Conservation (phyloP, 2,329 filamentous ascomycete species). For the Cordyceps militaris region DNA sequence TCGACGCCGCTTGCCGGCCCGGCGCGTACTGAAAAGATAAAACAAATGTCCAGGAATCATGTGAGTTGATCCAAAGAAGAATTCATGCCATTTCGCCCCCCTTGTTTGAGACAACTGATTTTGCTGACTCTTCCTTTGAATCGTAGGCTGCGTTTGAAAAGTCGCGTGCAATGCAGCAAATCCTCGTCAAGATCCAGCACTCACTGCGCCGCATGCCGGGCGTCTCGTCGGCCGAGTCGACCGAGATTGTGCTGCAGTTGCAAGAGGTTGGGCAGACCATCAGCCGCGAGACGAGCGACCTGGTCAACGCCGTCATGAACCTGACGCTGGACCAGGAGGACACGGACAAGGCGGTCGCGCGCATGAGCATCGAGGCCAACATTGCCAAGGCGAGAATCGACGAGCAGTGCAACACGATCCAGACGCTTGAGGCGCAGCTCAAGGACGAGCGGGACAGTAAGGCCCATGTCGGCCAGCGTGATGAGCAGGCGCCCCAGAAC, state of each 20-base stretch:
- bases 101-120: too few relatives aligned
- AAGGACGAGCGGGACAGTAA: constrained; percentile 26
- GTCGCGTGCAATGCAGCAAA: constrained; percentile 27
- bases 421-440: constrained; percentile 26
- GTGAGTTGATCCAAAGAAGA: constrained; percentile 21
- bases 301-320: constrained; percentile 32
- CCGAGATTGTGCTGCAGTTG: constrained; percentile 28
- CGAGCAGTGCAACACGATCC: constrained; percentile 26
- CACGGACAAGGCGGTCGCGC: constrained; percentile 30
- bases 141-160: constrained; percentile 29
- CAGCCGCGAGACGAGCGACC: constrained; percentile 32
- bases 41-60: constrained; percentile 33
- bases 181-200: constrained; percentile 31
- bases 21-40: constrained; percentile 29
- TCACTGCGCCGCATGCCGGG: constrained; percentile 34
- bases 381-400: constrained; percentile 28
- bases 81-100: too few relatives aligned
- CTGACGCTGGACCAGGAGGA: constrained; percentile 31
- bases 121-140: neutral
- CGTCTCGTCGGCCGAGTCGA: constrained; percentile 27
- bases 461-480: constrained; percentile 17
- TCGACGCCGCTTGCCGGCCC: constrained; percentile 31
- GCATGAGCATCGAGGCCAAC: constrained; percentile 33
- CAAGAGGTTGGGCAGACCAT: constrained; percentile 32
- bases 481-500: constrained; percentile 22